Conservation (phyloP, 2,329 filamentous ascomycete genomes). For the Colletotrichum sp. region DNA sequence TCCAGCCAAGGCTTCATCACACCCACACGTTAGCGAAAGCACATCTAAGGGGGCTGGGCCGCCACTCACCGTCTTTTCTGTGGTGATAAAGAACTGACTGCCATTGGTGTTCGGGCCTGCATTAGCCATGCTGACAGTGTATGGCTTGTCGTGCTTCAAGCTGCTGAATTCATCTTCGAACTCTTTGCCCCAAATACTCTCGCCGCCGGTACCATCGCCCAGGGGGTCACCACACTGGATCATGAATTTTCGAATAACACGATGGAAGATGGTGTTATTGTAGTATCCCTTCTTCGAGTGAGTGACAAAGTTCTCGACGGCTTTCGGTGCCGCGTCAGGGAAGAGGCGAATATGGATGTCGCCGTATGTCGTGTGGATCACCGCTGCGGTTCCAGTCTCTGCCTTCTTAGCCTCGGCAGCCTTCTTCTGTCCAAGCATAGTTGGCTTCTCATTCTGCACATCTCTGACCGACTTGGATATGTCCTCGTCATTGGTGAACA, state of each 20-base stretch:
- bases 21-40: slow-evolving; percentile 3
- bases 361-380: slow-evolving; percentile 91
- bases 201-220: slow-evolving; percentile 87
- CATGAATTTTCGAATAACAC: slow-evolving; percentile 98
- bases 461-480: slow-evolving; percentile 86
- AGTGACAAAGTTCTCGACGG: slow-evolving; percentile 97
- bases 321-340: slow-evolving; percentile 89
- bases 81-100: slow-evolving; percentile 98
- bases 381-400: slow-evolving; percentile 79
- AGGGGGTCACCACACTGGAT: slow-evolving; percentile 87
- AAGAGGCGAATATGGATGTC: slow-evolving; percentile 95
- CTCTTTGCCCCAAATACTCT: slow-evolving; percentile 90
- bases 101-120: slow-evolving; percentile 95
- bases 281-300: slow-evolving; percentile 92
- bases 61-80: slow-evolving; percentile 82
- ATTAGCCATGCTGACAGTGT: slow-evolving; percentile 97
- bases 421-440: slow-evolving; percentile 64
- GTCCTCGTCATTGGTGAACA: slow-evolving; percentile 92
- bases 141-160: slow-evolving; percentile 92
- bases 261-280: slow-evolving; percentile 97
- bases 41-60: background rate
- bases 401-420: slow-evolving; percentile 63
- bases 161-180: slow-evolving; percentile 94
- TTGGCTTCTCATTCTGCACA: slow-evolving; percentile 93
- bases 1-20: slow-evolving; percentile 80